Evolutionary conservation across 139 green algal species (phyloP).

Genomic region (Picochlorum sp.): DNA sequence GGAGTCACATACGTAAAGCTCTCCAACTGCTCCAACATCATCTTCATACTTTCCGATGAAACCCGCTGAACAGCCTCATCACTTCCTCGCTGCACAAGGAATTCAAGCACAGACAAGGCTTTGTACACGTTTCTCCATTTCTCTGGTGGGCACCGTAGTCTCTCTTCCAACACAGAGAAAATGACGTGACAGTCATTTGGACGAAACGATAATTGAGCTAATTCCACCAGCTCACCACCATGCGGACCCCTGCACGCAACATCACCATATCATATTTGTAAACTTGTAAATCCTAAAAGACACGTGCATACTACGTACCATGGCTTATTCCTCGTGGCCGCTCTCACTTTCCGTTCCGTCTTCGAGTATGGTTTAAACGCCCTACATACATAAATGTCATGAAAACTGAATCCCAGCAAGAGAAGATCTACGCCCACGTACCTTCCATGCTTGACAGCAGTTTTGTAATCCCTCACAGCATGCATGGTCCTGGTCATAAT

Average conservation of each 20-base stretch:
- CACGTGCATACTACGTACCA: constrained; percentile 25
- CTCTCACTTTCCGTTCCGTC: constrained; percentile 51
- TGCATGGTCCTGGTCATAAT: constrained; percentile 11
- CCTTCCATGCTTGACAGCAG: constrained; percentile 45
- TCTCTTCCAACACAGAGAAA: constrained; percentile 56
- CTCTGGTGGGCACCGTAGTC: constrained; percentile 46
- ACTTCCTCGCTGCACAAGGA: constrained; percentile 46
- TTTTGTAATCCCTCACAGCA: constrained; percentile 48
- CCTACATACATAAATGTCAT: not conserved
- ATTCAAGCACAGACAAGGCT: constrained; percentile 79
- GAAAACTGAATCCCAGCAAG: not conserved
- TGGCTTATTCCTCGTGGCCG: constrained; percentile 64
- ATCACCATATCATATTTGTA: not conserved
- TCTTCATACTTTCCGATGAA: not conserved
- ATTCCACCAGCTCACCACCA: constrained; percentile 51
- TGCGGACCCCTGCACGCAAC: constrained; percentile 40
- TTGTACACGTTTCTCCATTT: constrained; percentile 85
- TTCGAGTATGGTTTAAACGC: constrained; percentile 46
- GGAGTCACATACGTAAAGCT: constrained; percentile 59
- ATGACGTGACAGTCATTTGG: constrained; percentile 48
- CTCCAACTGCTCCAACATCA: constrained; percentile 32
- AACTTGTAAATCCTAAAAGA: not conserved
- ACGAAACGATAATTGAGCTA: constrained; percentile 48
- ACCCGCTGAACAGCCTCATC: constrained; percentile 26
- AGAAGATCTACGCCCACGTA: not conserved